Conservation (phyloP, 345 rosid species). For the Salix caprea region DNA sequence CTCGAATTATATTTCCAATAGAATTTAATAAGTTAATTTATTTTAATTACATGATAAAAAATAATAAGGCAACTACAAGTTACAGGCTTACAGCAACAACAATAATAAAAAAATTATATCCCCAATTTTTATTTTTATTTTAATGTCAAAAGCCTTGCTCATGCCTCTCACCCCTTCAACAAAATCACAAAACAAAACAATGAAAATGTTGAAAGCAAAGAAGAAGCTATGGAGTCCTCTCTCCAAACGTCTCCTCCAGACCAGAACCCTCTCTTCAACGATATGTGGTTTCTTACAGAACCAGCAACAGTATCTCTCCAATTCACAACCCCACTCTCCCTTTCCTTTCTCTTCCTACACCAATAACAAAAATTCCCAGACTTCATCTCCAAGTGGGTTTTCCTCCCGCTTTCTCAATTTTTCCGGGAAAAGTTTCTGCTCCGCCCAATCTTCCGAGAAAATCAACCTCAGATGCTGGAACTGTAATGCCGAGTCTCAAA, state of each 20-base stretch:
- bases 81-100: no score
- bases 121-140: no score
- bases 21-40: no score
- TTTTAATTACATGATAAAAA: no score
- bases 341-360: conserved; percentile 1
- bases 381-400: neutral
- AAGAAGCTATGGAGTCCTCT: conserved; percentile 34
- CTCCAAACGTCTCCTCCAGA: conserved; percentile 15
- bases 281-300: conserved; percentile 4
- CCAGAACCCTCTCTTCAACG: conserved; percentile 20
- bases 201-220: conserved; percentile 37
- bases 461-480: conserved; percentile 57
- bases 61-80: no score
- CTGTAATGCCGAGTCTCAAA: conserved; percentile 39
- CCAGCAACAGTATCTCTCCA: neutral
- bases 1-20: no score
- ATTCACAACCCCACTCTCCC: neutral
- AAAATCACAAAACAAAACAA: neutral
- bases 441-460: conserved; percentile 20
- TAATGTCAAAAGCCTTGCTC: no score
- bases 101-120: no score
- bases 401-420: conserved; percentile 15
- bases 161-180: neutral
- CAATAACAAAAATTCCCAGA: no score
- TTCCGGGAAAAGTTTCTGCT: conserved; percentile 34